Base-by-base conservation (phyloP, 108 stramenopile species). In the Schizochytrium sp. region DNA sequence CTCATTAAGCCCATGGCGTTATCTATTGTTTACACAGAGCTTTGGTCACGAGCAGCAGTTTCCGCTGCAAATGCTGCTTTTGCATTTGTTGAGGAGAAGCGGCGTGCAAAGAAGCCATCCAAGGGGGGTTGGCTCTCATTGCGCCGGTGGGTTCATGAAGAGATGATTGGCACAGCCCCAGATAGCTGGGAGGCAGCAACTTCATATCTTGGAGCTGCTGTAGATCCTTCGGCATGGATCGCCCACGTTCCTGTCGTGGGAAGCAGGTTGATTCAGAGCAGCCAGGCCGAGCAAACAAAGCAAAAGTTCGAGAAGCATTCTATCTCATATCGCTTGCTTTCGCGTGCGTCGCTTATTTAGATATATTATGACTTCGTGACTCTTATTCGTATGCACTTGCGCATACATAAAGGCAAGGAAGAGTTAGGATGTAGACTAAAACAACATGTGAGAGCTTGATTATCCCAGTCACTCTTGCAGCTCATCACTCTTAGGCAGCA, bases 1-100 rank as follows among this genome's bases (percentile, higher is more conserved):
- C 44, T 38, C 64, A 53, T 83, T 28, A 83, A 83, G 76, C 76
- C 76, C 0, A 17, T 83, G 2, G 76, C 76, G 53, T n/a, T 83
- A 13, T 47, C 50, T 42, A 83, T 83, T 42, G 76, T 83, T 8
- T 83, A 83, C 28, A 55, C 76, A 53, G 76, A 83, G 28, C n/a
- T 83, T 10, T 83, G 76, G 76, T 83, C 76, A 10, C 76, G 76
- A n/a, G 76, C 76, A 5, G 76, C 53, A n/a, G 50, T 83, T 38
- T 83, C 76, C 15, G 76, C 76, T 42, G 76, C 76, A 17, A 49
- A 42, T 40, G 76, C 76, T 13, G 53, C 76, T 40, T 10, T 83
- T 83, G 76, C 76, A n/a, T 53, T 55, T 28, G 76, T 83, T 5
- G 76, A 83, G 76, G n/a, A 17, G 17, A 83, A 83, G 50, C 2